Conservation (phyloP, 2,329 filamentous ascomycete species). For the Diaporthe ampelina region DNA sequence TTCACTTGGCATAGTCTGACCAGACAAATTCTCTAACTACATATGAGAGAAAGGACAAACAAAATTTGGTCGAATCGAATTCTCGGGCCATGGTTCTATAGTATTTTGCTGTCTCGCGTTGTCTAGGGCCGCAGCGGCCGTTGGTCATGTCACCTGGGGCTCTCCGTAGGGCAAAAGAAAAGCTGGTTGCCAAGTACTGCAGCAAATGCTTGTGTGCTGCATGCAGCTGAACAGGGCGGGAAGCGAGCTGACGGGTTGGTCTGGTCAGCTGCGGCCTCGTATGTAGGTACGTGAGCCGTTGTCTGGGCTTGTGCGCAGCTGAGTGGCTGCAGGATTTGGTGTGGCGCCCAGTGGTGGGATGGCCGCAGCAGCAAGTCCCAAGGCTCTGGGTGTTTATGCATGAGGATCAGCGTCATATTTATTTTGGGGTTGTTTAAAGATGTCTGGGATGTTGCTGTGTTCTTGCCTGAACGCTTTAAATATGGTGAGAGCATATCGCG, state of each 20-base stretch:
- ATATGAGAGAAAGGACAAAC: no score
- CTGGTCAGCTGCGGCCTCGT: slow-evolving; percentile 26
- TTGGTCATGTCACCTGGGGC: no score
- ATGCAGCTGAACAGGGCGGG: slow-evolving; percentile 6
- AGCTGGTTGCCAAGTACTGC: slow-evolving; percentile 19
- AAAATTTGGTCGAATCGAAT: no score
- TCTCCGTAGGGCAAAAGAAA: neutral
- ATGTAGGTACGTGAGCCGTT: neutral
- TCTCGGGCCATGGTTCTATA: no score
- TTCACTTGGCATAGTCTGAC: no score
- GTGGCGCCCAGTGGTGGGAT: neutral
- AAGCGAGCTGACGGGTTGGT: neutral
- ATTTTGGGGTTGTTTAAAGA: neutral
- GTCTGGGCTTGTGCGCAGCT: slow-evolving; percentile 11
- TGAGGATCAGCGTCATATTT: slow-evolving; percentile 17
- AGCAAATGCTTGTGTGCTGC: slow-evolving; percentile 22
- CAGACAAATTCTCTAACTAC: no score
- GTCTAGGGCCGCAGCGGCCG: no score
- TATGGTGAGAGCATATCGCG: neutral
- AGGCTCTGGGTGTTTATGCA: neutral
- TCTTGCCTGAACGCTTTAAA: no score
- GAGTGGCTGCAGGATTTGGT: slow-evolving; percentile 14
- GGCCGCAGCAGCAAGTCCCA: slow-evolving; percentile 15
- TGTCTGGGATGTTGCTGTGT: neutral
- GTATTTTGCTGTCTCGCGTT: no score